Conservation (phyloP, 129 eudicot species). For the Erigeron canadensis region DNA sequence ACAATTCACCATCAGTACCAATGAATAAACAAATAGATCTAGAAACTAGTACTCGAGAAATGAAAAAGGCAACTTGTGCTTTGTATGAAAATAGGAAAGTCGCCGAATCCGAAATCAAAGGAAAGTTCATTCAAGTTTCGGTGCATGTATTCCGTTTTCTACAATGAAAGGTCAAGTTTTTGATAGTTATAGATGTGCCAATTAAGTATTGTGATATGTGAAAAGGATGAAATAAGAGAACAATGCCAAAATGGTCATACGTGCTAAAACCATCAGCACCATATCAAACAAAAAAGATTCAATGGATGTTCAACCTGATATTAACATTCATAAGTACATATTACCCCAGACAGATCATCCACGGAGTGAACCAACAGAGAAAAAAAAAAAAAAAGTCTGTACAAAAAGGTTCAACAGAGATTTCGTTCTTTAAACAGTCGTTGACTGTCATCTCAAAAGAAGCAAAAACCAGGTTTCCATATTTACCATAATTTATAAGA, state of each 20-base stretch:
- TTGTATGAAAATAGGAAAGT: no score
- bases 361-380: slow-evolving; percentile 37
- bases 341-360: slow-evolving; percentile 37
- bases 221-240: neutral
- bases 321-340: slow-evolving; percentile 45
- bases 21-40: no score
- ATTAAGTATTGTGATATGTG: no score
- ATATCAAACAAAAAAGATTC: slow-evolving; percentile 14
- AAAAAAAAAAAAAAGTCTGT: slow-evolving; percentile 45
- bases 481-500: slow-evolving; percentile 41
- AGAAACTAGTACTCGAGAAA: no score
- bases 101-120: no score
- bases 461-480: slow-evolving; percentile 34
- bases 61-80: no score
- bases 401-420: slow-evolving; percentile 40
- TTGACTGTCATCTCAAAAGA: slow-evolving; percentile 27
- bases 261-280: neutral
- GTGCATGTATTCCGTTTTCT: no score
- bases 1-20: no score
- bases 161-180: no score
- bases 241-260: neutral
- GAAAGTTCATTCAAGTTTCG: no score
- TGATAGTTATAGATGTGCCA: no score
- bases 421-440: slow-evolving; percentile 36
- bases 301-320: slow-evolving; percentile 38